Evolutionary conservation across 192 early-diverging fungal genomes (phyloP), one percentile per base, ranked within the genome.

Genomic region (Backusella liffmaniae): DNA sequence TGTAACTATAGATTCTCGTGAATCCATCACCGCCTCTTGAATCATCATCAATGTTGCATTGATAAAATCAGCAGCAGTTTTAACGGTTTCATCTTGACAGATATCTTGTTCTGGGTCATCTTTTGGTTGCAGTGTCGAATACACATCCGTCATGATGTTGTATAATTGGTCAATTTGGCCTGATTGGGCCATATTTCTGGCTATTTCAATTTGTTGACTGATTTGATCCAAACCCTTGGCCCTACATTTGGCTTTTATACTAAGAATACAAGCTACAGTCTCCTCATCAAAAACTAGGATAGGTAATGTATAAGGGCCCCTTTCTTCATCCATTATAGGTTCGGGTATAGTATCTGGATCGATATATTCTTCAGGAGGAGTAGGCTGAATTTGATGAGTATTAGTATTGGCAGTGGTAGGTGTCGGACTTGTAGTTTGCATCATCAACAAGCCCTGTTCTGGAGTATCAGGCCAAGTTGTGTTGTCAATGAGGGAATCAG

Each of bases 21-120:
- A 77, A 42, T 77, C 76, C 76, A 77, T 77, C 12, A 77, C 69
- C 5, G 70, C 76, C 42, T 77, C 76, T 66, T 77, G 76, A 13
- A 77, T 65, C 66, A 77, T 67, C 76, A 77, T 70, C 5, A 77
- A 15, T 30, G 49, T 39, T 9, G 69, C 76, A 59, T 69, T 77
- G 4, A 77, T 39, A 16, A 77, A 77, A 30, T 59, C 51, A 35
- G 51, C 35, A 6, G 42, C 39, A 7, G 26, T 23, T 71, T 29
- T 23, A 30, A 44, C 16, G 0, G 42, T 49, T 3, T 39, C 26
- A 30, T 71, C 70, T 7, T 44, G 21, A 9, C 13, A 21, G 12
- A 49, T 44, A 15, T 71, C 65, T 8, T 74, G 41, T 5, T 74
- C 73, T 1, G 12, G 15, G 12, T 74, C 73, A 34, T 74, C 65